Base-by-base conservation (phyloP, 2,329 filamentous ascomycete species). In the Teratosphaeria destructans region DNA sequence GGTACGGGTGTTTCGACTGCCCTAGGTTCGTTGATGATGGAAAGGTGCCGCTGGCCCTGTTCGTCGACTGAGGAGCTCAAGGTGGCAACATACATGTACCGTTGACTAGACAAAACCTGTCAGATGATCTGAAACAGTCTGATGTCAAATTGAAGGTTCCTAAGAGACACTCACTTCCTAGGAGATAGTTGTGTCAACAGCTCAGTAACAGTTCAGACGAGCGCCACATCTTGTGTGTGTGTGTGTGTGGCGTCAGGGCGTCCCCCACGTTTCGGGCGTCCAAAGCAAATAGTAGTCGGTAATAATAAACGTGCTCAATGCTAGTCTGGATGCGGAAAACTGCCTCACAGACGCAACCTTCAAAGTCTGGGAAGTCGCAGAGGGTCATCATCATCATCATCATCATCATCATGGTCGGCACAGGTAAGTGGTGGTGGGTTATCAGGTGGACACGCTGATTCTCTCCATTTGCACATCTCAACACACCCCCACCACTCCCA, bases 1-100 rank as follows among this genome's bases (percentile, higher is more conserved):
- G 77, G 0, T 76, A 75, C 65, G 76, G 77, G 3, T 77, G 74
- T 57, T 79, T 79, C 67, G 77, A 78, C 62, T 75, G 74, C 53
- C 76, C 76, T 16, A 67, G 63, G 37, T 55, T 63, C 2, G 47
- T 53, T 7, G 53, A 34, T n/a, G 3, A 19, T 29, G 1, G 19
- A 49, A n/a, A 23, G 0, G n/a, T 49, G 37, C 37, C 37, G 16
- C 37, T 43, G 37, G 37, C 37, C 11, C 5, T 23, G 23, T 23
- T 23, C 23, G 23, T 23, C 23, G 23, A 23, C 23, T 23, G 12
- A 16, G 16, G 8, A 43, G 12, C 37, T n/a, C 37, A 43, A 43
- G 12, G 16, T 14, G 37, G 37, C 11, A 14, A 4, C 14, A 23
- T 23, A 23, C 23, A 23, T 23, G 23, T 23, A 14, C 37, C 37